Evolutionary conservation across 1,284 basidiomycete genomes (phyloP), one percentile per base, ranked within the genome.

Genomic region (Cryptococcus floricola): DNA sequence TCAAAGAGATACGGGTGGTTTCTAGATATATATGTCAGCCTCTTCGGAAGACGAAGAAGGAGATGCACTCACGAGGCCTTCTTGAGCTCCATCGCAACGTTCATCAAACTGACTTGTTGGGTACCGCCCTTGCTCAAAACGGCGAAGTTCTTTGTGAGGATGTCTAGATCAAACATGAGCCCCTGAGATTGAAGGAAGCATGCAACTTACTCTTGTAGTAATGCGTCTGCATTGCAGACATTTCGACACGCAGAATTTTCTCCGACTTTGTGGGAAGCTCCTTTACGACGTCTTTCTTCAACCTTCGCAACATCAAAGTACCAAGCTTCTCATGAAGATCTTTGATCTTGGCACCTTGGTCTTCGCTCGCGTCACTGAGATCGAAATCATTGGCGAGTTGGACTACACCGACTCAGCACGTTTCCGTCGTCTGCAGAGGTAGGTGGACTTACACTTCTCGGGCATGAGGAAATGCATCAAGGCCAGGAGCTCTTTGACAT

Each of bases 381-480:
- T 98, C 95, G 68, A 98, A 98, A 74, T 98, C 94, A 76, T 91
- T 92, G 16, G 88, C 87, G 23, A 97, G 81, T 87, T 88, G 73
- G 51, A 69, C 60, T 65, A 61, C 5, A 39, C 31, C 50, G 41
- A 6, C 19, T 34, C 34, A 42, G 41, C 41, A 39, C 1, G 27
- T 8, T 4, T 25, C 18, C 50, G 52, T 43, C 18, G 14, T 37
- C 23, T 44, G 7, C 34, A 38, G 31, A 8, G 31, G 3, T 34
- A 34, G 16, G 52, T 37, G 54, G 5, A 61, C 86, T 79, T 75
- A 88, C 94, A 98, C 80, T 93, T 91, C 69, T 98, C 94, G 5
- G 96, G 96, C 86, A 96, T 95, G 60, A 98, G 81, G 82, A 99
- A 99, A 75, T 99, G 96, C 87, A 98, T 96, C 67, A 98, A 80